Conservation (phyloP, 2,329 filamentous ascomycete species). For the Ilyonectria robusta region DNA sequence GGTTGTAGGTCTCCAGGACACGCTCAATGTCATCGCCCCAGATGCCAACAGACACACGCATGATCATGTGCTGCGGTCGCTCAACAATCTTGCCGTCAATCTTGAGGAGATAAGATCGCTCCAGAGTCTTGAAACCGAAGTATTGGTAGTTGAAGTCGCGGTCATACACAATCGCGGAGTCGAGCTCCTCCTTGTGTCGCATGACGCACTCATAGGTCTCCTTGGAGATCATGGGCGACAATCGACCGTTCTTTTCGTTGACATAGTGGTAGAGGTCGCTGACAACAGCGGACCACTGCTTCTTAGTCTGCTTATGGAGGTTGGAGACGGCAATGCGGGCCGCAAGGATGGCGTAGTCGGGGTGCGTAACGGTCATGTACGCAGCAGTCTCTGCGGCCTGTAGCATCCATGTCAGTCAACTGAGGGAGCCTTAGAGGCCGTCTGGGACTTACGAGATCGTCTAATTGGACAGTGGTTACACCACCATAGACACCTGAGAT, state of each 20-base stretch:
- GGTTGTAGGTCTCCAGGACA: constrained; percentile 97
- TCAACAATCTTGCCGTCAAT: constrained; percentile 97
- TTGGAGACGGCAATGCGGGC: constrained; percentile 99
- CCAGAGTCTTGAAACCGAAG: constrained; percentile 99
- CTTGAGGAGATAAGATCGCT: constrained; percentile 96
- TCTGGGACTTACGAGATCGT: constrained; percentile 85
- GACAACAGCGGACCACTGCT: constrained; percentile 98
- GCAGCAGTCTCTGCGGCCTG: constrained; percentile 98
- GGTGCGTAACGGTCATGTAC: constrained; percentile 99
- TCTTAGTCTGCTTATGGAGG: constrained; percentile 99
- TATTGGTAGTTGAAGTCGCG: constrained; percentile 99
- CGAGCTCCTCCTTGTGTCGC: constrained; percentile 96
- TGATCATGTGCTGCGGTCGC: constrained; percentile 99
- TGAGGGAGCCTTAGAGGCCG: constrained; percentile 7
- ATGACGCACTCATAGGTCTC: constrained; percentile 93
- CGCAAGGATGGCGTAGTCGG: constrained; percentile 98
- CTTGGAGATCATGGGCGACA: constrained; percentile 95
- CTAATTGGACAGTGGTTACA: constrained; percentile 95
- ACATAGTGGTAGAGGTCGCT: constrained; percentile 95
- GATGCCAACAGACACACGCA: constrained; percentile 98
- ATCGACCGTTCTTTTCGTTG: constrained; percentile 89
- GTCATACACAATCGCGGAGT: constrained; percentile 99
- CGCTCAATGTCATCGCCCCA: constrained; percentile 96
- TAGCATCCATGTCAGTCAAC: constrained; percentile 25
- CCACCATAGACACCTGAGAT: constrained; percentile 99